Percentiles rank a stretch among this genome's conserved stretches.
phyloP scores from a whole-genome alignment of 2,329 filamentous ascomycete genomes.

The Colletotrichum sp. region DNA sequence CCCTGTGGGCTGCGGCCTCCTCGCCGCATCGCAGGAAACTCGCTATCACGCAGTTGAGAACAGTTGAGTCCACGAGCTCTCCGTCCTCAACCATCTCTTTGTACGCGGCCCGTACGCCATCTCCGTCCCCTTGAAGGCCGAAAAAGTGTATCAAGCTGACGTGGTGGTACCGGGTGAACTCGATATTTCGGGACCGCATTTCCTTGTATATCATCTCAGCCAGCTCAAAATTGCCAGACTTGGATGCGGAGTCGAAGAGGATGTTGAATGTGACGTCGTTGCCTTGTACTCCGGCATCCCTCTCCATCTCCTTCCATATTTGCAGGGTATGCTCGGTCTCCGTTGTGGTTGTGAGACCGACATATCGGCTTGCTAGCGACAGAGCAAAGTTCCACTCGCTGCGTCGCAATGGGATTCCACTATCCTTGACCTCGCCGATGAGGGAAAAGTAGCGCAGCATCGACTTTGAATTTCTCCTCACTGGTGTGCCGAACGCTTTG shows the following conservation, averaged over 20 bases:
- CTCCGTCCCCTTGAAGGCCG: slow-evolving; percentile 75
- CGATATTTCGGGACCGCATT: slow-evolving; percentile 72
- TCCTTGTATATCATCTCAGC: slow-evolving; percentile 87
- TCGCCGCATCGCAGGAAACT: slow-evolving; percentile 81
- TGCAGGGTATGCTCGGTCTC: slow-evolving; percentile 74
- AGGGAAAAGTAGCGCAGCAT: slow-evolving; percentile 87
- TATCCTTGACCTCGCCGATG: slow-evolving; percentile 80
- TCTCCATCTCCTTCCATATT: slow-evolving; percentile 92
- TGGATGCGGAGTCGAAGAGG: slow-evolving; percentile 86
- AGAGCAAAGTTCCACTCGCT: slow-evolving; percentile 87
- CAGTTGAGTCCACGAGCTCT: slow-evolving; percentile 86
- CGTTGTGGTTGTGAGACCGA: slow-evolving; percentile 59
- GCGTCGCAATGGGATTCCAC: slow-evolving; percentile 70
- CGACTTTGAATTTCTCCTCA: slow-evolving; percentile 58
- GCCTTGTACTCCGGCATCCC: slow-evolving; percentile 65
- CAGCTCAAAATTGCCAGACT: slow-evolving; percentile 81
- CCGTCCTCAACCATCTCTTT: slow-evolving; percentile 82
- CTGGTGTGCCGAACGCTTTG: slow-evolving; percentile 69
- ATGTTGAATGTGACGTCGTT: slow-evolving; percentile 91
- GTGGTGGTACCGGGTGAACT: slow-evolving; percentile 80
- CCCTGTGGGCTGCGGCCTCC: slow-evolving; percentile 74
- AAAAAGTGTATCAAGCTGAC: slow-evolving; percentile 85
- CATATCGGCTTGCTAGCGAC: slow-evolving; percentile 77
- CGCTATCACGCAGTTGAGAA: slow-evolving; percentile 85
- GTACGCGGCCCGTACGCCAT: slow-evolving; percentile 79